Base-by-base conservation (phyloP, 495 filamentous ascomycete genomes). In the Parachaetomium inaequale region DNA sequence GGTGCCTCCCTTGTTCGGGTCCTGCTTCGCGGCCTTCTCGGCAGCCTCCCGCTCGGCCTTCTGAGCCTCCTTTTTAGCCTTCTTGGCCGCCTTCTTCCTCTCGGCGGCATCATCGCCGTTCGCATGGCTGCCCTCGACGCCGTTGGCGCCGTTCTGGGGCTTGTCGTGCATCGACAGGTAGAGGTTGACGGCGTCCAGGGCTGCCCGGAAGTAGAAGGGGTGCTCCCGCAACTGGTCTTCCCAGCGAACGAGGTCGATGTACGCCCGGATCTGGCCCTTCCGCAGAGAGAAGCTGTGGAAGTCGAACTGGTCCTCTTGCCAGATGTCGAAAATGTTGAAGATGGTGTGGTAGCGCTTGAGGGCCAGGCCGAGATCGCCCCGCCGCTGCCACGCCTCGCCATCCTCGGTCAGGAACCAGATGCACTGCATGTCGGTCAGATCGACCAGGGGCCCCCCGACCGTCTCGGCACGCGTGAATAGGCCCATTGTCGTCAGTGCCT, bases 221-320 rank as follows among this genome's bases (percentile, higher is more conserved):
- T 99, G 94, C 62, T 93, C 89, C 26, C 93, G 85, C 36, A 98
- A 75, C 58, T 83, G 81, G 66, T 99, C 93, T 68, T 98, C 93
- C 94, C 94, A 99, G 62, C 90, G 85, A 26, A 98, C 79, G 91
- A 98, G 96, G 63, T 96, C 92, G 21, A 98, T 79, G 69, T 99
- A 99, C 0, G 95, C 91, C 50, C 94, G 80, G 61, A 98, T 89
- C 80, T 96, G 93, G 7, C 95, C 94, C 75, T 98, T 98, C 11
- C 93, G 82, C 7, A 98, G 79, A 8, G 93, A 97, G 77, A 98
- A 99, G 74, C 85, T 90, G 77, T 99, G 94, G 81, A 99, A 99
- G 71, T 99, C 94, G 68, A 96, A 97, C 68, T 99, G 94, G 66
- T 99, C 94, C 66, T 99, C 94, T 65, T 95, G 87, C 94, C 94